Conservation (phyloP, 1,139 yeast species). For the Yamadazyma pseudoaaseri region DNA sequence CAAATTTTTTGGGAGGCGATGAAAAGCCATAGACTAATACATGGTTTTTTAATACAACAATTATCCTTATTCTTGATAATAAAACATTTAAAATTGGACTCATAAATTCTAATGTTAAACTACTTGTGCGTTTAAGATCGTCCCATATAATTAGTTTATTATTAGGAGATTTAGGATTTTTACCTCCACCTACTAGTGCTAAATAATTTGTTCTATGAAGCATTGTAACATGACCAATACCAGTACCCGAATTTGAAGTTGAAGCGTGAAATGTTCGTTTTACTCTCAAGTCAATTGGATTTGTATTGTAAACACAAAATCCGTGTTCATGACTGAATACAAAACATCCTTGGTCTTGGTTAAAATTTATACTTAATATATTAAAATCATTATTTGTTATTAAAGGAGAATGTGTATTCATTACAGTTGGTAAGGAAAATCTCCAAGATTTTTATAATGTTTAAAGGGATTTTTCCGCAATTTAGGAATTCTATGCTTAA, state of each 20-base stretch:
- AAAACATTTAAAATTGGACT: constrained; percentile 73
- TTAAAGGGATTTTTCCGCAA: too few relatives aligned
- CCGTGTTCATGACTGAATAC: constrained; percentile 82
- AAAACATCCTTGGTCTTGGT: constrained; percentile 90
- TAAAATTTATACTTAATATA: constrained; percentile 65
- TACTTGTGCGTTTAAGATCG: constrained; percentile 74
- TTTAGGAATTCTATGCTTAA: too few relatives aligned
- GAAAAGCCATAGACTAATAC: constrained; percentile 78
- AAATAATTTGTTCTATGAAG: constrained; percentile 86
- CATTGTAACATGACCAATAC: constrained; percentile 79
- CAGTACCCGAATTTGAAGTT: constrained; percentile 36
- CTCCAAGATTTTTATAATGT: too few relatives aligned
- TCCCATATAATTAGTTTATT: constrained; percentile 89
- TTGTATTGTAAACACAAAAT: constrained; percentile 82
- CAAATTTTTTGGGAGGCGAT: constrained; percentile 70
- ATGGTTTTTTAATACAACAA: constrained; percentile 66
- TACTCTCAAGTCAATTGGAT: constrained; percentile 81
- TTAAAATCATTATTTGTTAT: constrained; percentile 27
- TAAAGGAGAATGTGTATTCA: constrained; percentile 37
- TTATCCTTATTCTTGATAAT: constrained; percentile 70
- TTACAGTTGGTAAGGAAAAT: too few relatives aligned
- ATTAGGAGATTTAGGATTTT: constrained; percentile 70
- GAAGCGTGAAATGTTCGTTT: constrained; percentile 48
- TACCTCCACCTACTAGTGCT: constrained; percentile 88
- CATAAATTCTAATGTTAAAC: constrained; percentile 72